phyloP scores from a whole-genome alignment of 2,329 filamentous ascomycete species.

The Diaporthe humulicola region DNA sequence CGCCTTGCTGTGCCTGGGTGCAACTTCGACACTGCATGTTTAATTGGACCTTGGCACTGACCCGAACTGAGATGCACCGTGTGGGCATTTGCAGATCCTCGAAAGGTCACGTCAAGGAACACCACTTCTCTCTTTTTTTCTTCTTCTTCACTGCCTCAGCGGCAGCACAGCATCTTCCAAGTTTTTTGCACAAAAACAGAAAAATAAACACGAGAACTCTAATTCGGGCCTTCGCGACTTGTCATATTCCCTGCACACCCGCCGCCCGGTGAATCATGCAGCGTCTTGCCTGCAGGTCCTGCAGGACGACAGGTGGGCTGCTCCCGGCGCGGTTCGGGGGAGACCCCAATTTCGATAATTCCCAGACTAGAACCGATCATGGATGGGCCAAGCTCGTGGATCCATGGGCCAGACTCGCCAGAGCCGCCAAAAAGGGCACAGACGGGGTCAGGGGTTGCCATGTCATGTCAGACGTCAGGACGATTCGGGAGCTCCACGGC shows the following conservation, averaged over 20 bases:
- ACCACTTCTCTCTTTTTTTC: neutral
- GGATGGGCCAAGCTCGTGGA: slow-evolving; percentile 27
- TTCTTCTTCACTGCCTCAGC: neutral
- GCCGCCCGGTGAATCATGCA: slow-evolving; percentile 22
- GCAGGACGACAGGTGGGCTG: slow-evolving; percentile 7
- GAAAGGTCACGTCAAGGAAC: slow-evolving; percentile 7
- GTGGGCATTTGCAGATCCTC: slow-evolving; percentile 25
- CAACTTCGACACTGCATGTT: slow-evolving; percentile 27
- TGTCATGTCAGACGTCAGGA: slow-evolving; percentile 29
- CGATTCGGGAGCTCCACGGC: slow-evolving; percentile 28
- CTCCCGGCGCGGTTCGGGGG: slow-evolving; percentile 12
- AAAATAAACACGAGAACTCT: slow-evolving; percentile 22
- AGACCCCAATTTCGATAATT: slow-evolving; percentile 23
- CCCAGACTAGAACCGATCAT: slow-evolving; percentile 9
- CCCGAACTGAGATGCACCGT: slow-evolving; percentile 2
- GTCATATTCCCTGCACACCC: slow-evolving; percentile 30
- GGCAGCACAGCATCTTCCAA: neutral
- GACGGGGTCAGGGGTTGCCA: slow-evolving; percentile 27
- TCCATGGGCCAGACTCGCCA: slow-evolving; percentile 5
- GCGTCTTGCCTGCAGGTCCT: neutral
- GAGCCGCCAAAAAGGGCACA: slow-evolving; percentile 24
- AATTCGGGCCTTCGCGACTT: slow-evolving; percentile 7
- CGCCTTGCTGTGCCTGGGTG: slow-evolving; percentile 11
- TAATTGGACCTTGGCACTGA: slow-evolving; percentile 28
- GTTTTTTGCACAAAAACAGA: neutral